Base-by-base conservation (phyloP, 495 filamentous ascomycete genomes). In the Xylaria cubensis region DNA sequence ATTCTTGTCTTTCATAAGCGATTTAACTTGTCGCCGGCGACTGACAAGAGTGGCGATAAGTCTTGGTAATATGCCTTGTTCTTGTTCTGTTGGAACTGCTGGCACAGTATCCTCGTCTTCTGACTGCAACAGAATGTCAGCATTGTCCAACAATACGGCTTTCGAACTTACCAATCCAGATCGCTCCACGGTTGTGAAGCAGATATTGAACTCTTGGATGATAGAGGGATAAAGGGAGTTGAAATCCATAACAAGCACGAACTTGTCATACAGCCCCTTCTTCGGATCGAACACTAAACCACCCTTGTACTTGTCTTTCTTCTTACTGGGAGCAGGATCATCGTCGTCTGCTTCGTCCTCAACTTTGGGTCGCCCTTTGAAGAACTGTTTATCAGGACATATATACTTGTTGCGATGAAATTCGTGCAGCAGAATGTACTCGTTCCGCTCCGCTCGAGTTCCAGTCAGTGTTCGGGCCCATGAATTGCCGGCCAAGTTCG, bases 141-240 rank as follows among this genome's bases (percentile, higher is more conserved):
- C 51, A 69, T 29, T 34, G 53, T 7, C 58, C 34, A 68, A 32
- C 39, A 29, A 29, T 29, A 29, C 0, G 36, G 58, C 58, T 76
- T 24, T 2, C 6, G 34, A 19, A 74, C 84, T 80, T 78, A 86
- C 84, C 88, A 85, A 84, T 89, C 88, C 78, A 86, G 86, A 75
- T 87, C 89, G 86, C 73, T 98, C 93, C 5, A 98, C 94, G 0
- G 96, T 99, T 4, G 96, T 99, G 82, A 99, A 99, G 84, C 96
- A 99, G 76, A 99, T 99, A 80, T 99, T 99, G 84, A 89, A 98
- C 85, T 99, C 97, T 80, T 98, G 97, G 74, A 99, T 99, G 75
- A 99, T 98, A 81, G 94, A 97, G 17, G 96, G 96, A 77, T 99
- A 99, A 75, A 99, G 85, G 81, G 94, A 97, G 88, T 99, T 99